Evolutionary conservation across 345 rosid species (phyloP).

Genomic region (Boechera divaricarpa): DNA sequence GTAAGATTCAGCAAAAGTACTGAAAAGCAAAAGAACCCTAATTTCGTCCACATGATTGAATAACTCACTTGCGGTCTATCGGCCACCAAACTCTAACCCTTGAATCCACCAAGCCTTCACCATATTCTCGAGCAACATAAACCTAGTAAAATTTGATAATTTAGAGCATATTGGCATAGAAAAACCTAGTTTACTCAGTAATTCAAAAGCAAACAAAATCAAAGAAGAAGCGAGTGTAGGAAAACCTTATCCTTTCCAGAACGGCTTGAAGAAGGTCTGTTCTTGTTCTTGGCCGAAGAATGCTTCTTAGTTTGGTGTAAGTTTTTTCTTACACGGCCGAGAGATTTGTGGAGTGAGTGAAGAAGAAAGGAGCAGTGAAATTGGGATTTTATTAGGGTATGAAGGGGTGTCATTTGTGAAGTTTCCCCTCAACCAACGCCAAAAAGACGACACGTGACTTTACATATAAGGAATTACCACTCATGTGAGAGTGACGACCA

Average conservation of each 20-base stretch:
- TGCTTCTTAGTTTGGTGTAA: neutral
- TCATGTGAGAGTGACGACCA: constrained; percentile 27
- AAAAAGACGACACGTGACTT: constrained; percentile 14
- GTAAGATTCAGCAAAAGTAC: constrained; percentile 27
- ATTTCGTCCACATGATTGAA: neutral
- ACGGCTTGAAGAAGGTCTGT: neutral
- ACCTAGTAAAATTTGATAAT: neutral
- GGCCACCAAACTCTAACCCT: constrained; percentile 45
- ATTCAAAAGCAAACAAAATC: neutral
- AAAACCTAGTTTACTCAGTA: neutral
- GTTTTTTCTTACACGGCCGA: neutral
- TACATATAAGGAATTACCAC: neutral
- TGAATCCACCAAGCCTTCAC: constrained; percentile 28
- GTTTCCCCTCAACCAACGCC: neutral
- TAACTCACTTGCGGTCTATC: constrained; percentile 25
- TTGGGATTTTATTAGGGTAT: constrained; percentile 6
- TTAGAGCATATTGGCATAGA: neutral
- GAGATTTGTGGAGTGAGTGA: constrained; percentile 7
- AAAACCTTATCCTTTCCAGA: constrained; percentile 13
- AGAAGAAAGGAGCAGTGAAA: neutral
- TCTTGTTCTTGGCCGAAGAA: neutral
- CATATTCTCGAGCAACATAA: neutral
- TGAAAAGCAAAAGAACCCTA: neutral
- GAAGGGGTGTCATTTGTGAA: neutral
- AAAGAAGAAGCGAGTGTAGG: neutral